These are phyloP conservation scores for Phytophthora meadii DNA, from an alignment of 352 stramenopile species.

Conservation along the genomic window DNA sequence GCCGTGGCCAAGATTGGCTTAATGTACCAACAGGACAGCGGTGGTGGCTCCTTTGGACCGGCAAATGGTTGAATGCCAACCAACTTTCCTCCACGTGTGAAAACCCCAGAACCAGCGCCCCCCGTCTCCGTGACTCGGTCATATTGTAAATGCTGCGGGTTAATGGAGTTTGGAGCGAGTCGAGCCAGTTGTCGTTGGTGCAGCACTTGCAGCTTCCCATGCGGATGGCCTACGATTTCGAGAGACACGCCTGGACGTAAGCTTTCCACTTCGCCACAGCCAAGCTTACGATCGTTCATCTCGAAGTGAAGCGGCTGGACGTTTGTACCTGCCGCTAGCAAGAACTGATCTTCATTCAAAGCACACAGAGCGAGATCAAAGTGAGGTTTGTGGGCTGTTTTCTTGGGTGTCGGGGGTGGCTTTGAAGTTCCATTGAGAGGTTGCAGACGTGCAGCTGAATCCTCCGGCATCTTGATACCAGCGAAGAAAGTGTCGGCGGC, in stretches of 20 bases:
- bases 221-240: constrained; percentile 66
- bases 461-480: constrained; percentile 34
- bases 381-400: constrained; percentile 6
- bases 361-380: constrained; percentile 62
- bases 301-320: constrained; percentile 54
- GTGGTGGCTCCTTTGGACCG: constrained; percentile 44
- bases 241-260: constrained; percentile 35
- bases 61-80: constrained; percentile 58
- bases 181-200: constrained; percentile 42
- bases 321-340: constrained; percentile 48
- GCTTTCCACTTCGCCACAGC: constrained; percentile 42
- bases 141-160: constrained; percentile 54
- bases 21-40: constrained; percentile 54
- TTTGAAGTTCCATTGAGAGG: constrained; percentile 14
- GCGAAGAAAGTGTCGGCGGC: constrained; percentile 60
- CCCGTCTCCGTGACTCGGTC: constrained; percentile 53
- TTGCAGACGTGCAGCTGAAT: constrained; percentile 13
- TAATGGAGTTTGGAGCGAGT: constrained; percentile 63
- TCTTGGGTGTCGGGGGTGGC: constrained; percentile 16
- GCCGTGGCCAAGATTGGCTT: constrained; percentile 58
- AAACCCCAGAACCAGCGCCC: constrained; percentile 48
- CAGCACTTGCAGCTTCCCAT: constrained; percentile 65
- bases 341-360: constrained; percentile 61
- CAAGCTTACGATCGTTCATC: constrained; percentile 68
- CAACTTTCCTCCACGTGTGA: constrained; percentile 66